phyloP scores from a whole-genome alignment of 2,329 filamentous ascomycete species.

The Scedosporium apiospermum region DNA sequence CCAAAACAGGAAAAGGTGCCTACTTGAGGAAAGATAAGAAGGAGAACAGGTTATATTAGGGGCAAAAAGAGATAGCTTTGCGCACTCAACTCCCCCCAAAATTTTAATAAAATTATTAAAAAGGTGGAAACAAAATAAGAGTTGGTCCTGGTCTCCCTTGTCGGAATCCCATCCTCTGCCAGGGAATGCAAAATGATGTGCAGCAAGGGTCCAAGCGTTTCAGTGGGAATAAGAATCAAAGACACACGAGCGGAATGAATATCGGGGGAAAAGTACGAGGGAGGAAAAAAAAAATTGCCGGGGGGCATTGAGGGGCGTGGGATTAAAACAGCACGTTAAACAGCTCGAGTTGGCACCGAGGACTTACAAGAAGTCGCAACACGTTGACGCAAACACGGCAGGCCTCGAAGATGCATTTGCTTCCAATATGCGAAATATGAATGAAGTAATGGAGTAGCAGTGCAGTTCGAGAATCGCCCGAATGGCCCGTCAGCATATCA shows the following conservation, averaged over 20 bases:
- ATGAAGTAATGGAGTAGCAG: no score
- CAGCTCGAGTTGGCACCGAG: no score
- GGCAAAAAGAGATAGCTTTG: not conserved
- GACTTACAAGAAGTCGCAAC: no score
- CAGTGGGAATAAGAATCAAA: not conserved
- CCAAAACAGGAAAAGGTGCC: not conserved
- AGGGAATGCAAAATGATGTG: conserved; percentile 6
- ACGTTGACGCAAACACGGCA: no score
- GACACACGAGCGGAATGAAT: not conserved
- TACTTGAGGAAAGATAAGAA: not conserved
- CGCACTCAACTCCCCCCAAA: no score
- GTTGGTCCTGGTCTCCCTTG: not conserved
- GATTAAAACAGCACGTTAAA: no score
- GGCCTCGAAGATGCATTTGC: no score
- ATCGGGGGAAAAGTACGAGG: not conserved
- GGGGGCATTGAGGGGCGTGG: not conserved
- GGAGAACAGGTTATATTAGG: not conserved
- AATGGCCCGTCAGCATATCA: no score
- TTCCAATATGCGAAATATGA: no score
- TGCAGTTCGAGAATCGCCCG: no score
- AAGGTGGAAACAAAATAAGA: not conserved
- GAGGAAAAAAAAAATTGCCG: not conserved
- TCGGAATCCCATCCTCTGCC: not conserved
- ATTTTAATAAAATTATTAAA: no score
- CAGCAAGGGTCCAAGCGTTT: conserved; percentile 5